Evolutionary conservation across 176 grass and related monocot species (phyloP), one percentile per base, ranked within the genome.

Genomic region (Aegilops longissima): DNA sequence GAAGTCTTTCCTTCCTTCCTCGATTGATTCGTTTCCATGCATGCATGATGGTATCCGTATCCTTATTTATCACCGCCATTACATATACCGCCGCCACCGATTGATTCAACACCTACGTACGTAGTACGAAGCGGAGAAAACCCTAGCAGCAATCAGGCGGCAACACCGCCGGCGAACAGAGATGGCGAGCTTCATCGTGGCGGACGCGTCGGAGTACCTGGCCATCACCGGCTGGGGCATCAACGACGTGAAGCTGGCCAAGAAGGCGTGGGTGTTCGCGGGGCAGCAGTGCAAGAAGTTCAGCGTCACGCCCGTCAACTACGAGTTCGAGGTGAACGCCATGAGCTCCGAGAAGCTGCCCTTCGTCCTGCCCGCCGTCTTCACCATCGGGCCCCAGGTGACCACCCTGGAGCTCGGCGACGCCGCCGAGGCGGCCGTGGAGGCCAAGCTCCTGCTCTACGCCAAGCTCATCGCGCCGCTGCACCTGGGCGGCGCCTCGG

Each of bases 231-330:
- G 66, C 31, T 69, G 66, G 66, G 66, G 66, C 66, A 69, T 69
- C 66, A 33, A 69, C 31, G 66, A 69, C 66, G 31, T 69, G 66
- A 69, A 69, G 31, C 66, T 69, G 31, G 66, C 66, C 0, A 69
- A 69, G 66, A 36, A 69, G 31, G 16, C 66, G 24, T 18, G 18
- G 31, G 66, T 69, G 30, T 68, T 68, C 66, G 30, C 1, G 31
- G 66, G 66, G 7, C 66, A 68, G 66, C 66, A 68, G 30, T 68
- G 66, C 66, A 68, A 68, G 66, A 68, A 35, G 66, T 70, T 70
- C 66, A 70, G 66, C 33, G 6, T 36, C 17, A 9, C 33, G 33
- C 66, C 66, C 3, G 66, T 70, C 2, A 70, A 70, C 66, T 70
- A 70, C 66, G 8, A 16, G 8, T 70, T 70, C 66, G 66, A 70